Conservation (phyloP, 345 rosid genomes). For the Eucalyptus tenuipes region DNA sequence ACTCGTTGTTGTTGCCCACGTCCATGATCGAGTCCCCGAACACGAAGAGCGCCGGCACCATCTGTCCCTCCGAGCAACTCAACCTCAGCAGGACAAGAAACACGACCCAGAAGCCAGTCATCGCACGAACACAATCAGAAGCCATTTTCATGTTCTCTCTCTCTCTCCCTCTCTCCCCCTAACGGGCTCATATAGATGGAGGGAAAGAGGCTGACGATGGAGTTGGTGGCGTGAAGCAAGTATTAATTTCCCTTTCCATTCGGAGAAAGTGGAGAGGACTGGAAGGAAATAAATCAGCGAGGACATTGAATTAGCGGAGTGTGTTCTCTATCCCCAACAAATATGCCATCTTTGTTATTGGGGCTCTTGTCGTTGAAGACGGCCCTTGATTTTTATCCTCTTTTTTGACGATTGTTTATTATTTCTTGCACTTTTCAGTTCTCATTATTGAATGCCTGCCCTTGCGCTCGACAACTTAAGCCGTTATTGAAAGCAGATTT, state of each 20-base stretch:
- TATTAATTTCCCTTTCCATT: neutral
- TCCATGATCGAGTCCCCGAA: slow-evolving; percentile 54
- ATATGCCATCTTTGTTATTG: neutral
- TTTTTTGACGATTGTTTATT: neutral
- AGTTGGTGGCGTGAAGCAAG: neutral
- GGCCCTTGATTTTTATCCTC: neutral
- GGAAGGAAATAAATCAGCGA: neutral
- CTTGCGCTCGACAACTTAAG: neutral
- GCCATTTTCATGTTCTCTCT: neutral
- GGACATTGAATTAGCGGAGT: neutral
- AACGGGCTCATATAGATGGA: neutral
- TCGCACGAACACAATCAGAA: neutral
- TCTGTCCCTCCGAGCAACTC: neutral
- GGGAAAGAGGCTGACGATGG: neutral
- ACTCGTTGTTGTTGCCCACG: slow-evolving; percentile 41
- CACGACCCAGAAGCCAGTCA: neutral
- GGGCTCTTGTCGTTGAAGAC: neutral
- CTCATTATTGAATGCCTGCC: neutral
- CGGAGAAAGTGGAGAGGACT: neutral
- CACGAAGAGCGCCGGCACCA: slow-evolving; percentile 31
- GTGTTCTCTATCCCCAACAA: neutral
- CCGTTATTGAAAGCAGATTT: neutral
- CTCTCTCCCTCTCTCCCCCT: neutral
- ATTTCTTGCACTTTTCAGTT: neutral
- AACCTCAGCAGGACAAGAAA: neutral